A percentile compares a stretch with the other conserved stretches of the same genome.
These are phyloP conservation scores for Gracilaria domingensis DNA, from an alignment of 23 red algal species.

Conservation along the genomic window DNA sequence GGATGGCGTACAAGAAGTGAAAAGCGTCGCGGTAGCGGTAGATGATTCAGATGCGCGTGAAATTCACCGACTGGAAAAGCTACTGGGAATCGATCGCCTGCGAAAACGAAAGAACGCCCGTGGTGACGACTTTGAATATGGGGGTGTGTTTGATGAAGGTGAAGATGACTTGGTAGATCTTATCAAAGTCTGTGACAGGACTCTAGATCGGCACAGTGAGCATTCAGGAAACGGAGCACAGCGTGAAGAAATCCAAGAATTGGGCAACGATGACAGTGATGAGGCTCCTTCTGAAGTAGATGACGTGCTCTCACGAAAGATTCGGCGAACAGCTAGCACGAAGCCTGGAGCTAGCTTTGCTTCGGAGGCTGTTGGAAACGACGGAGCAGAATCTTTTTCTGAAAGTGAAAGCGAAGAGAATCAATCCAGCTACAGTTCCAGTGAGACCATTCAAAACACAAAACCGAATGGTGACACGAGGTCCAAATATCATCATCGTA, in stretches of 20 bases:
- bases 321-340: background rate
- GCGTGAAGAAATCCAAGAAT: background rate
- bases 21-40: background rate
- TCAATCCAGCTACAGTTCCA: conserved; percentile 12
- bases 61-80: conserved; percentile 43
- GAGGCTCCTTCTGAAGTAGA: conserved; percentile 34
- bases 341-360: background rate
- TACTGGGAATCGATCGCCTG: conserved; percentile 48
- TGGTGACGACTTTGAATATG: conserved; percentile 41
- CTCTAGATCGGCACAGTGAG: background rate
- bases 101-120: conserved; percentile 13
- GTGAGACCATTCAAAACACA: background rate
- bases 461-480: background rate
- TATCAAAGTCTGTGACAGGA: conserved; percentile 48
- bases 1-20: background rate
- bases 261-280: conserved; percentile 12
- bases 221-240: background rate
- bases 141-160: conserved; percentile 43
- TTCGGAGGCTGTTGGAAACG: background rate
- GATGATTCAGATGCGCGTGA: conserved; percentile 42
- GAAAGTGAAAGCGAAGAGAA: conserved; percentile 36
- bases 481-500: background rate
- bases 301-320: background rate
- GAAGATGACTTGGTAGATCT: conserved; percentile 56
- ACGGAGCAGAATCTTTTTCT: background rate